Conservation (phyloP, 768 basidiomycete genomes). For the Suillus tomentosus region DNA sequence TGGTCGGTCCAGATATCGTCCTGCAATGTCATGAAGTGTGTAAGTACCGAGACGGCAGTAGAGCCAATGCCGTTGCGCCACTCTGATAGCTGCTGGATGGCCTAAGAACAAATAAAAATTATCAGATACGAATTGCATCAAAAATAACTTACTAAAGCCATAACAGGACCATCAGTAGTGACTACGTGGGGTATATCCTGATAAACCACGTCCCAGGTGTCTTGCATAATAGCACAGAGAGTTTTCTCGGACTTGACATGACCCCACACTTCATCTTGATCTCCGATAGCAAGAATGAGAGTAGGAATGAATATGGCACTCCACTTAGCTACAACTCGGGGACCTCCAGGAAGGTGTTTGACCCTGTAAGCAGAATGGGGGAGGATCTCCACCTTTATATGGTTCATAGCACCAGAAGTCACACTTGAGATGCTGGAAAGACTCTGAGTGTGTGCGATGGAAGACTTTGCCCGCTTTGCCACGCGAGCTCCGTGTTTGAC, state of each 20-base stretch:
- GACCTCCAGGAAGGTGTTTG: background rate
- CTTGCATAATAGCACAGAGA: too few species aligned
- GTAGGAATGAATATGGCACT: background rate
- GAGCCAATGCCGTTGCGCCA: slow-evolving; percentile 15
- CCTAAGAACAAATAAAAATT: background rate
- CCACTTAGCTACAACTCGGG: background rate
- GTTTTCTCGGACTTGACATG: too few species aligned
- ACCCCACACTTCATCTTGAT: background rate
- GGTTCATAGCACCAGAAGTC: background rate
- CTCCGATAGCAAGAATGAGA: background rate
- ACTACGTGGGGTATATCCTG: too few species aligned
- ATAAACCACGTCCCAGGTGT: too few species aligned
- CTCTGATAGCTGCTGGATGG: slow-evolving; percentile 9
- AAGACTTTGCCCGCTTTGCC: background rate
- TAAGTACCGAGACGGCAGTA: background rate
- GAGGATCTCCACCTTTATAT: background rate
- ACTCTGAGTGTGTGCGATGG: background rate
- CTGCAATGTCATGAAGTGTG: background rate
- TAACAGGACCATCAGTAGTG: background rate
- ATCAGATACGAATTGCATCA: slow-evolving; percentile 8
- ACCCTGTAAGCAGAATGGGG: background rate
- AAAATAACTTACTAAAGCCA: background rate
- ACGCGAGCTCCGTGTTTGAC: background rate
- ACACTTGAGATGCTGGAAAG: background rate
- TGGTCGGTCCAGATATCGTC: background rate